Evolutionary conservation across 352 stramenopile species (phyloP).

Genomic region (Phytopythium cucurbitacearum): DNA sequence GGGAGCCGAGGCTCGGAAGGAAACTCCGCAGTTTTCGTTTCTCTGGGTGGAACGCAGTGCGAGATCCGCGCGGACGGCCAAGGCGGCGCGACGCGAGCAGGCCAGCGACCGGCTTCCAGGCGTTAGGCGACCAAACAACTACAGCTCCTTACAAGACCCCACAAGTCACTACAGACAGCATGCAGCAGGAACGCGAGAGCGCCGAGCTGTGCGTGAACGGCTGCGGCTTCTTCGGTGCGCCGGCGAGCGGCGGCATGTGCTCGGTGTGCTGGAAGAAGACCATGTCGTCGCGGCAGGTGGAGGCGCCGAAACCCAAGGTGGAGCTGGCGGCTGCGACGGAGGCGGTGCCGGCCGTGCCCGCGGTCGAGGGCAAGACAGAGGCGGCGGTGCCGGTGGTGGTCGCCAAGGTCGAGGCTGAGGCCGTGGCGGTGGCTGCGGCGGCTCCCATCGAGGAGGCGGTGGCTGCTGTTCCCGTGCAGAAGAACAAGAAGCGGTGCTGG

Average conservation of each 20-base stretch:
- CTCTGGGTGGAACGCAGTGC: too few species aligned
- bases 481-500: conserved; percentile 90
- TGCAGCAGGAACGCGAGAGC: conserved; percentile 77
- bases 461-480: conserved; percentile 61
- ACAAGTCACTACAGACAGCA: conserved; percentile 12
- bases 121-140: too few species aligned
- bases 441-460: conserved; percentile 15
- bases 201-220: conserved; percentile 68
- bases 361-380: conserved; percentile 3
- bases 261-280: conserved; percentile 86
- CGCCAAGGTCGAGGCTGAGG: conserved; percentile 13
- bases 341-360: conserved; percentile 19
- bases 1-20: too few species aligned
- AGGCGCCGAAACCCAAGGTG: conserved; percentile 15
- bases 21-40: too few species aligned
- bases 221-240: conserved; percentile 74
- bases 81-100: too few species aligned
- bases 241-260: conserved; percentile 74
- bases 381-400: conserved; percentile 4
- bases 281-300: conserved; percentile 10
- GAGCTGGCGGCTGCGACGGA: conserved; percentile 1
- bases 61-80: too few species aligned
- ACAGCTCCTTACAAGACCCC: too few species aligned
- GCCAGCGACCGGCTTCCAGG: too few species aligned
- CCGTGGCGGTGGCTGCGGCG: conserved; percentile 2